phyloP scores from a whole-genome alignment of 179 eudicot species.

The Gypsophila paniculata region DNA sequence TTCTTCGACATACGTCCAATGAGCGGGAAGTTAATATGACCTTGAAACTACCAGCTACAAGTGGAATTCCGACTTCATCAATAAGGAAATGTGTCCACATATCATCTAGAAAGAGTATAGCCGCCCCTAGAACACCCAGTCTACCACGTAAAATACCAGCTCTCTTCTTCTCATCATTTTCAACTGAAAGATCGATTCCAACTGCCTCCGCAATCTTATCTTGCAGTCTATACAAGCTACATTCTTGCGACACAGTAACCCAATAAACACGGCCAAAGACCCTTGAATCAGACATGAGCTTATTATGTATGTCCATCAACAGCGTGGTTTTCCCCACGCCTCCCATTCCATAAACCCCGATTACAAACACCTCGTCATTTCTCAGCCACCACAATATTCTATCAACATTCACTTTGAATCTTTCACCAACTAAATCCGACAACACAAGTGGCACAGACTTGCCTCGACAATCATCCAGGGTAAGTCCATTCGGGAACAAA shows the following conservation, averaged over 20 bases:
- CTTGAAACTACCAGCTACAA: conserved; percentile 11
- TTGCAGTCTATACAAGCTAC: conserved; percentile 14
- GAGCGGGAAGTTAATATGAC: conserved; percentile 14
- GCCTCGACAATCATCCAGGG: conserved; percentile 1
- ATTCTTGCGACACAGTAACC: conserved; percentile 14
- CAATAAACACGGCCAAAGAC: conserved; percentile 14
- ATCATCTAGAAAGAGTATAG: conserved; percentile 18
- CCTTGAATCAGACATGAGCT: neutral
- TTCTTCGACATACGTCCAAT: conserved; percentile 22
- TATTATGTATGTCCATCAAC: conserved; percentile 13
- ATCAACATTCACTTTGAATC: conserved; percentile 12
- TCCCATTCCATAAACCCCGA: conserved; percentile 22
- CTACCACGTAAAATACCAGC: neutral
- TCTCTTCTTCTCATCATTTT: conserved; percentile 21
- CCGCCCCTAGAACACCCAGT: neutral
- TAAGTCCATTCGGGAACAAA: conserved; percentile 12
- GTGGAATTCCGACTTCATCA: conserved; percentile 17
- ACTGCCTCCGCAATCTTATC: conserved; percentile 10
- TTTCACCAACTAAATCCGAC: neutral
- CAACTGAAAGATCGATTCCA: neutral
- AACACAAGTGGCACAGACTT: neutral
- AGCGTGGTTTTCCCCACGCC: conserved; percentile 16
- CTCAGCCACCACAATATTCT: conserved; percentile 16
- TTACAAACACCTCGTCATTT: neutral
- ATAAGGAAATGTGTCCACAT: conserved; percentile 12